Evolutionary conservation across 2,329 filamentous ascomycete genomes (phyloP), one percentile per base, ranked within the genome.

Genomic region (Beauveria asiatica): DNA sequence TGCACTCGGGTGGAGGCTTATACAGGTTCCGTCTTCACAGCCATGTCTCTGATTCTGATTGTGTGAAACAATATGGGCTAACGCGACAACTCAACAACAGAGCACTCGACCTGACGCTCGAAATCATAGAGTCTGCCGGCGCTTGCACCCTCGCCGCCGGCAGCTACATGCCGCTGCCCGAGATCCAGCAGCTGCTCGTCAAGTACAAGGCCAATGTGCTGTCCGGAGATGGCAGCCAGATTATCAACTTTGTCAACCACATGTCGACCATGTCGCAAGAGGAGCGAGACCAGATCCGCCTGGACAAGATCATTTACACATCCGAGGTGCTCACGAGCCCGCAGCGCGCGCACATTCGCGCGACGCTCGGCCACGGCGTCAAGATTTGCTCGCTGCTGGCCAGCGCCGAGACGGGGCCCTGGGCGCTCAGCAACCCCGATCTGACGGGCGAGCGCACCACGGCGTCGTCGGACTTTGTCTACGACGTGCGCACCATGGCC

Each of bases 261-360:
- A 70, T 78, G 3, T 70, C 73, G 2, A 67, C 65, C 0, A 62
- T 76, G 0, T 44, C 67, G 0, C 13, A 1, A 1, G 55, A 42
- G 6, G 61, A 62, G 5, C 64, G 66, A 1, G 39, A 65, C 0
- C 58, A 60, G 5, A 65, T 78, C 42, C 67, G 63, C 1, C 45
- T 79, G 0, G 58, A 69, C 13, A 79, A 78, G 62, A 66, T 78
- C 0, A 69, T 79, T 3, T 79, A 79, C 59, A 78, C 77, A 0
- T 79, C 76, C 0, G 76, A 80, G 37, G 63, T 69, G 0, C 64
- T 80, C 23, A 74, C 70, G 0, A 6, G 50, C 0, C 55, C 68
- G 0, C 75, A 79, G 41, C 67, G 68, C 23, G 60, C 54, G 0
- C 70, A 72, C 13, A 69, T 79, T 1, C 41, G 41, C 3, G 58